Percentiles rank a stretch among this genome's conserved stretches.
Evolutionary conservation across 1,139 yeast genomes (phyloP).

Genomic region (Pneumocystis wakefieldiae): DNA sequence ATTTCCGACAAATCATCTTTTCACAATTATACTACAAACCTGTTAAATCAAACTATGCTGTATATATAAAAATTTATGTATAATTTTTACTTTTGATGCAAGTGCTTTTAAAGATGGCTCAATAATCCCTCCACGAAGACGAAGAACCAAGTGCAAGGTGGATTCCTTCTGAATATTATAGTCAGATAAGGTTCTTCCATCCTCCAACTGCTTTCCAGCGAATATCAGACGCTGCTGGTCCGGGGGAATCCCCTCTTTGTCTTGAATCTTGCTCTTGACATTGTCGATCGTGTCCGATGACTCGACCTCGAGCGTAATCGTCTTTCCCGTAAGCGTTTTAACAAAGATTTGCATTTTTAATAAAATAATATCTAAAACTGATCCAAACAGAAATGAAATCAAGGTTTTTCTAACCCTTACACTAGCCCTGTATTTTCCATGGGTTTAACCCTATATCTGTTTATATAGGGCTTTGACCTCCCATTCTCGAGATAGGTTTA

Average conservation of each 20-base stretch:
- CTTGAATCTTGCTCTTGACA: constrained; percentile 85
- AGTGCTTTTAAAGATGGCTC: constrained; percentile 99
- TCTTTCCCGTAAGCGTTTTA: constrained; percentile 75
- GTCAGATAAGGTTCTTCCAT: constrained; percentile 83
- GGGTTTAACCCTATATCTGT: not conserved
- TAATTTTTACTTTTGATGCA: constrained; percentile 45
- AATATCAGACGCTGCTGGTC: constrained; percentile 88
- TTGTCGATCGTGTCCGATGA: constrained; percentile 89
- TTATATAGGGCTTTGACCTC: too few species aligned
- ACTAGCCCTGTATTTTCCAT: not conserved
- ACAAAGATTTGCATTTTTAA: not conserved
- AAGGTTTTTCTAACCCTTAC: not conserved
- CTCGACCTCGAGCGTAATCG: constrained; percentile 88
- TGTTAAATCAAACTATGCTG: not conserved
- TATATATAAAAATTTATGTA: not conserved
- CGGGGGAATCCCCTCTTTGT: constrained; percentile 91
- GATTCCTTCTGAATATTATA: constrained; percentile 94
- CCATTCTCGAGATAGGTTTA: too few species aligned
- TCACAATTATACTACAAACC: constrained; percentile 90
- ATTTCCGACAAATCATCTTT: constrained; percentile 96
- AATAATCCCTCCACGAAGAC: constrained; percentile 90
- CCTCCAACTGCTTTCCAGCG: constrained; percentile 90
- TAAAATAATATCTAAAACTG: not conserved
- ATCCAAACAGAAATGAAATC: too few species aligned
- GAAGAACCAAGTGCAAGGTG: constrained; percentile 70